Base-by-base conservation (phyloP, 352 stramenopile species). In the Saprolegnia diclina region DNA sequence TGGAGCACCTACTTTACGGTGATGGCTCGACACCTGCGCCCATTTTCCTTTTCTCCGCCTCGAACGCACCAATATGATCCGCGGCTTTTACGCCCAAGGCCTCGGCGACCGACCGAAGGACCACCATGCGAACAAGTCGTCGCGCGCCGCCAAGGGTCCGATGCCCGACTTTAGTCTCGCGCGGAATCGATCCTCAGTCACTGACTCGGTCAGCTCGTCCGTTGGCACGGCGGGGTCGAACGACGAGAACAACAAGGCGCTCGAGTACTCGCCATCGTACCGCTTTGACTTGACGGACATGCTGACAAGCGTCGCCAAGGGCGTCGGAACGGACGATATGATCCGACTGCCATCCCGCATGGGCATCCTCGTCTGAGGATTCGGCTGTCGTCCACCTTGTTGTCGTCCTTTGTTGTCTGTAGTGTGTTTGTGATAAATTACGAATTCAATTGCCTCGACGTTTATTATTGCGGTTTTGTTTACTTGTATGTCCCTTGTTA, bases 101-200 rank as follows among this genome's bases (percentile, higher is more conserved):
- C 24, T 54, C n/a, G 24, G 46, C 24, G n/a, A 24, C 24, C 24
- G 13, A 59, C 52, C 24, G 11, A 59, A 59, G 35, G 16, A 14
- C 13, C 52, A 48, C 52, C 16, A 59, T 29, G n/a, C 46, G 24
- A 54, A 2, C 46, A 59, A 59, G 52, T 59, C 35, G 11, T 42
- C 52, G 35, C 52, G 24, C 11, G 4, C 52, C 52, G 19, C 11
- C n/a, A 24, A 14, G 24, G 24, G 35, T 1, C 52, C 52, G 19
- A 24, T 40, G 19, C 52, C 52, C 11, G 52, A 59, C 52, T 59
- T 59, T 24, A 59, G 52, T 9, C 52, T 59, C 35, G 52, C 19
- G 35, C 52, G 52, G 11, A n/a, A 16, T 16, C 52, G 52, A 19
- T 59, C 52, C 11, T 59, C 52, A 4, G 24, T 19, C 24, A 59